These are phyloP conservation scores for Solanum ahanhuiri DNA, from an alignment of 257 asterid genomes.

Conservation along the genomic window DNA sequence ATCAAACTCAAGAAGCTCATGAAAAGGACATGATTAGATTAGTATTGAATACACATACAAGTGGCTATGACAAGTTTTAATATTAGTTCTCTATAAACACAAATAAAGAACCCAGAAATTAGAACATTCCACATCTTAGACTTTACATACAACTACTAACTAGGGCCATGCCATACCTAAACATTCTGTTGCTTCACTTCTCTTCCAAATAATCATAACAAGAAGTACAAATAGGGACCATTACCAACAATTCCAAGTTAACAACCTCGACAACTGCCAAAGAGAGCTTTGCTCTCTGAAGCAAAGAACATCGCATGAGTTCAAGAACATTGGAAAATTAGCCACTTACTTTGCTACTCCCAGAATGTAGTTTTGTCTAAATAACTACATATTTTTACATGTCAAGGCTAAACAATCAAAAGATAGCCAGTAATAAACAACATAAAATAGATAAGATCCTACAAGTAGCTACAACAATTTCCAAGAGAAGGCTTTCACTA, in stretches of 20 bases:
- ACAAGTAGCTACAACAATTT: neutral
- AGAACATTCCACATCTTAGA: neutral
- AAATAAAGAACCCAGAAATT: neutral
- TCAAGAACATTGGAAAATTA: neutral
- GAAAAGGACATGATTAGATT: neutral
- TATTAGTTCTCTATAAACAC: neutral
- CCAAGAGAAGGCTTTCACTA: neutral
- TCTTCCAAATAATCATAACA: neutral
- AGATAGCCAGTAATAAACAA: neutral
- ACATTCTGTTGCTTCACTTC: neutral
- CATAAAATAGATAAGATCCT: neutral
- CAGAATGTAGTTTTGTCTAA: neutral
- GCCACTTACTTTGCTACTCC: constrained; percentile 3
- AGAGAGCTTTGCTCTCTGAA: neutral
- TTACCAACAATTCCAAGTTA: neutral
- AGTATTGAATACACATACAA: neutral
- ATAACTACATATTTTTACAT: neutral
- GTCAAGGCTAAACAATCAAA: neutral
- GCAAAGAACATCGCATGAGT: neutral
- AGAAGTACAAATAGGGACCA: neutral
- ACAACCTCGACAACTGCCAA: neutral
- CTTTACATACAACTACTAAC: neutral
- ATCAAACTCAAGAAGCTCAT: neutral
- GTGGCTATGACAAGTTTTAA: neutral
- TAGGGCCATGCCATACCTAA: neutral